These are phyloP conservation scores for Trypethelium eluteriae DNA, from an alignment of 495 filamentous ascomycete genomes.

Conservation along the genomic window DNA sequence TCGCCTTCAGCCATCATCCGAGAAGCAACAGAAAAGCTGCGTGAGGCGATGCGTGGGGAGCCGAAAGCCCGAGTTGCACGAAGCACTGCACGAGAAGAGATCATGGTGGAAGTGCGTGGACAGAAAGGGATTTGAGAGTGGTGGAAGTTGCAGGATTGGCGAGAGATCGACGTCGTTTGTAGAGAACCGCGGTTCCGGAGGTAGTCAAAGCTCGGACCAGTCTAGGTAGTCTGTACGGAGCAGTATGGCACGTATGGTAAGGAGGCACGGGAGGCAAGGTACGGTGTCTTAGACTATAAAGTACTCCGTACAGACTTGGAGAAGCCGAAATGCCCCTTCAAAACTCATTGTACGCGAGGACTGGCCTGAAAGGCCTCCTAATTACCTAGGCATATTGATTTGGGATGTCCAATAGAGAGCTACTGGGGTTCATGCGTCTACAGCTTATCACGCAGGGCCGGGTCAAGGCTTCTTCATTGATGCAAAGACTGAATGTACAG, in stretches of 20 bases:
- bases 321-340: not conserved
- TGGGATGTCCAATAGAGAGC: not conserved
- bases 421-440: not conserved
- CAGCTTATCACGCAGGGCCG: not conserved
- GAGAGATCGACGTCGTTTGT: not conserved
- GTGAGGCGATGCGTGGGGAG: conserved; percentile 16
- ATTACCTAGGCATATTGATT: not conserved
- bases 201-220: not conserved
- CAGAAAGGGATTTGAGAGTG: not conserved
- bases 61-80: not conserved
- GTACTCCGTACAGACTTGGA: not conserved
- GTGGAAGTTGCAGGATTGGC: not conserved
- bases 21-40: conserved; percentile 31
- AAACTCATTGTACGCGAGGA: too few species aligned
- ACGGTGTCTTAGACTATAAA: not conserved
- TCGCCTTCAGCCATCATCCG: conserved; percentile 41
- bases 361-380: too few species aligned
- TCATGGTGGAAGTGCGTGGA: not conserved
- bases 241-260: not conserved
- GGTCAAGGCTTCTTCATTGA: not conserved
- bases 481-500: conserved; percentile 2
- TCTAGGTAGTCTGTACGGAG: not conserved
- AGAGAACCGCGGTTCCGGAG: not conserved
- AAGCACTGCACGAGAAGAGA: not conserved
- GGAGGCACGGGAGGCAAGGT: not conserved